Evolutionary conservation across 192 early-diverging fungal species (phyloP), one percentile per base, ranked within the genome.

Genomic region (Rhizophlyctis rosea): DNA sequence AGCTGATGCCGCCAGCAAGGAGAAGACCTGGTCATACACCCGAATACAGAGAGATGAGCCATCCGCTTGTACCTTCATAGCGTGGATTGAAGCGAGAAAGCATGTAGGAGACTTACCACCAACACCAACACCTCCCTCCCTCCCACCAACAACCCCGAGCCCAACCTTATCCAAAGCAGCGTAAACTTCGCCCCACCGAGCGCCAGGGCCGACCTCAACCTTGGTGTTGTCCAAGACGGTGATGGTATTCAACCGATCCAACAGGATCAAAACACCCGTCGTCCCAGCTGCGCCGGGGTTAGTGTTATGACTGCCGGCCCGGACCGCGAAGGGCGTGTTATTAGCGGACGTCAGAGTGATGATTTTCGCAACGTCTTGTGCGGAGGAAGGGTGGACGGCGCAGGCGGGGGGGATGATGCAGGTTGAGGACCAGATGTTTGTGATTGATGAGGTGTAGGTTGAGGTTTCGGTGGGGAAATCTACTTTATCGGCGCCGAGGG

Each of bases 1-100:
- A 14, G 33, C 65, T 48, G 54, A 35, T 24, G n/a, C 63, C 54
- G 32, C 50, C 61, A 13, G 49, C 61, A 44, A 44, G 39, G 9
- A 44, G 39, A 7, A 44, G 18, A 7, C 39, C 39, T 44, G 39
- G 9, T n/a, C n/a, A n/a, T n/a, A n/a, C n/a, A n/a, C n/a, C n/a
- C n/a, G n/a, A n/a, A n/a, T n/a, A n/a, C n/a, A n/a, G n/a, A n/a
- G n/a, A 18, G 39, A 44, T 18, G 18, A 44, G 7, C 39, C 39
- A 18, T 44, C 9, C 7, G 39, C 39, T 44, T 44, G 7, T 18
- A 44, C 39, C 39, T 7, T 7, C 9, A 7, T 18, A 13, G 39
- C 18, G 39, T 18, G 18, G 39, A 44, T 18, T 13, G 18, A 18
- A 13, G 39, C 39, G 39, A 44, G 18, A 7, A 44, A 13, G 7